These are phyloP conservation scores for Piloderma croceum DNA, from an alignment of 768 basidiomycete species.

Conservation along the genomic window DNA sequence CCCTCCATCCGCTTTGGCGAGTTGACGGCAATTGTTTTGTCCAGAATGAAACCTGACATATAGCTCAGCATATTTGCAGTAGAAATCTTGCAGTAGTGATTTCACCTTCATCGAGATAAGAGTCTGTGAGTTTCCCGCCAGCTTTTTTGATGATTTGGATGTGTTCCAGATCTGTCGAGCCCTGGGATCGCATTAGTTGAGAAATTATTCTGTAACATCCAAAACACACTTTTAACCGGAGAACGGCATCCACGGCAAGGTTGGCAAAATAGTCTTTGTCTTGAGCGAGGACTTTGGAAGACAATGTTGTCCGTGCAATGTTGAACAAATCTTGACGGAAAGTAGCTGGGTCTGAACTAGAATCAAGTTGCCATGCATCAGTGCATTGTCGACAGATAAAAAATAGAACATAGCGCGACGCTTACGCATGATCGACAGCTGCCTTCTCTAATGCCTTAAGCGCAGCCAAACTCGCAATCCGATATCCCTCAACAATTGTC, in stretches of 20 bases:
- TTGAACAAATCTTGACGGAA: slow-evolving; percentile 93
- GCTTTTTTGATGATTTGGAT: slow-evolving; percentile 99
- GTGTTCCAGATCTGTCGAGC: slow-evolving; percentile 94
- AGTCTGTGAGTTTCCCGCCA: slow-evolving; percentile 97
- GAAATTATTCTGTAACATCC: not conserved
- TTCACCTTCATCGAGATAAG: slow-evolving; percentile 92
- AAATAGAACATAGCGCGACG: slow-evolving; percentile 11
- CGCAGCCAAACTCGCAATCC: slow-evolving; percentile 84
- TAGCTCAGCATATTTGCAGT: slow-evolving; percentile 1
- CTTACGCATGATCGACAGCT: slow-evolving; percentile 80
- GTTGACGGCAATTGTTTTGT: slow-evolving; percentile 91
- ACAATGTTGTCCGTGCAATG: slow-evolving; percentile 92
- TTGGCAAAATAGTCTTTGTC: slow-evolving; percentile 99
- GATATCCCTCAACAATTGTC: slow-evolving; percentile 94
- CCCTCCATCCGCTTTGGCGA: slow-evolving; percentile 94
- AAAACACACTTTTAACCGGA: slow-evolving; percentile 71
- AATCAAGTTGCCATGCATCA: slow-evolving; percentile 1
- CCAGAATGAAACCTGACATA: slow-evolving; percentile 84
- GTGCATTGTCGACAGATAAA: not conserved
- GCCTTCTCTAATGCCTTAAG: slow-evolving; percentile 77
- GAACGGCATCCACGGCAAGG: slow-evolving; percentile 93
- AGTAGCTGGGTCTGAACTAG: slow-evolving; percentile 58
- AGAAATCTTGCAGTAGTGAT: slow-evolving; percentile 2
- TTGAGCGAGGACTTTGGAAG: slow-evolving; percentile 92
- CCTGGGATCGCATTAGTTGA: slow-evolving; percentile 40